These are phyloP conservation scores for Geranium brycei DNA, from an alignment of 345 rosid genomes.

Conservation along the genomic window DNA sequence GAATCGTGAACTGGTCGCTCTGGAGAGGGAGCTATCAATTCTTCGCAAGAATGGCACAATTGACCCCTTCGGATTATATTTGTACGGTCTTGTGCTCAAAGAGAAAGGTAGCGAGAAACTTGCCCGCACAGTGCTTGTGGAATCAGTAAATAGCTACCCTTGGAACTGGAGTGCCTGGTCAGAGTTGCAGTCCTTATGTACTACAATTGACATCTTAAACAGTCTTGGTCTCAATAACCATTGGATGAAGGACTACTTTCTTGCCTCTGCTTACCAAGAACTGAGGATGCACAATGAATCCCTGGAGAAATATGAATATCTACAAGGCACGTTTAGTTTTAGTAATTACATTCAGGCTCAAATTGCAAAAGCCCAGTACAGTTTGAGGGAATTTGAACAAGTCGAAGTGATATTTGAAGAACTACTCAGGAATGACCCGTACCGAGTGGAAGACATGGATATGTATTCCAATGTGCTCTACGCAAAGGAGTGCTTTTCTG, in stretches of 20 bases:
- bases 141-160: constrained; percentile 86
- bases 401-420: constrained; percentile 93
- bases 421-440: constrained; percentile 70
- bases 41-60: constrained; percentile 56
- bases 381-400: constrained; percentile 85
- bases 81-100: constrained; percentile 84
- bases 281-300: constrained; percentile 83
- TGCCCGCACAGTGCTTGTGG: constrained; percentile 61
- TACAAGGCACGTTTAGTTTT: constrained; percentile 60
- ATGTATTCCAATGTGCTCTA: constrained; percentile 90
- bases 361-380: constrained; percentile 81
- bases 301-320: constrained; percentile 53
- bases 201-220: constrained; percentile 55
- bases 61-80: constrained; percentile 77
- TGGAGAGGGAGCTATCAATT: constrained; percentile 70
- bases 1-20: constrained; percentile 59
- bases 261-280: constrained; percentile 73
- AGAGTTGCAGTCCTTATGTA: constrained; percentile 74
- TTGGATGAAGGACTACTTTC: constrained; percentile 98
- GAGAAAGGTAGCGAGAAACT: constrained; percentile 70
- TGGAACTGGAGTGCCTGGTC: constrained; percentile 99
- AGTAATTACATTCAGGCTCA: constrained; percentile 91
- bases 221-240: constrained; percentile 65
- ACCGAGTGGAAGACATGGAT: constrained; percentile 92
- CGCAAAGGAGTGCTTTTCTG: constrained; percentile 82